Base-by-base conservation (phyloP, 352 stramenopile species). In the Phytophthora litchii region DNA sequence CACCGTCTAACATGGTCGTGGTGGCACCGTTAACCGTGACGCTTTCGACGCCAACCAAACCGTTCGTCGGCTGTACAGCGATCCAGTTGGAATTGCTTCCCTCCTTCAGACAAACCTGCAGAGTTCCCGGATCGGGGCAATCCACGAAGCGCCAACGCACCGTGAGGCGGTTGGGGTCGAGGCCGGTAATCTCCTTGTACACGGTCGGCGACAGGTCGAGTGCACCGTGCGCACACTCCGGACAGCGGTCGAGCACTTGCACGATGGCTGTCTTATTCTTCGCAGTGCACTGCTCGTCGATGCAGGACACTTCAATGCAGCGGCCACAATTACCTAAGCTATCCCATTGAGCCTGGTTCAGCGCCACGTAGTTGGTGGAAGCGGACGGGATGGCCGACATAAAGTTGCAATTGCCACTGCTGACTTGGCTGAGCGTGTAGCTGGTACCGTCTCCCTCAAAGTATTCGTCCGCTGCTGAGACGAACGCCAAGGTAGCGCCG, bases 121-220 rank as follows among this genome's bases (percentile, higher is more conserved):
- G 56, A 31, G 74, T 84, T 19, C 74, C 63, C 21, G 64, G 45
- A 23, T 58, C 37, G 0, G 79, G 80, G 52, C 83, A 92, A 54
- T 89, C 79, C 27, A 91, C 80, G 41, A 90, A 92, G 20, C 66
- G 58, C 83, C 83, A 92, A 12, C 70, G 53, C 55, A 92, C 74
- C 29, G 65, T 78, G 42, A 82, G 58, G 4, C 81, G 81, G 40
- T 74, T 76, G 5, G 78, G 77, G n/a, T 68, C 60, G 23, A 72
- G 74, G 13, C 84, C 84, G 23, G 84, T 94, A 56, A 94, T 76
- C 21, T 74, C 66, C 34, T 70, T 78, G 65, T 86, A 94, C 23
- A 94, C 78, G 0, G 66, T 76, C 8, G 80, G 77, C 27, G 81
- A 91, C 58, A 93, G 55, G 45, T 93, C 84, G 8, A 93, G 60